Evolutionary conservation across 495 filamentous ascomycete species (phyloP), one percentile per base, ranked within the genome.

Genomic region (Aspergillus bertholletiae): DNA sequence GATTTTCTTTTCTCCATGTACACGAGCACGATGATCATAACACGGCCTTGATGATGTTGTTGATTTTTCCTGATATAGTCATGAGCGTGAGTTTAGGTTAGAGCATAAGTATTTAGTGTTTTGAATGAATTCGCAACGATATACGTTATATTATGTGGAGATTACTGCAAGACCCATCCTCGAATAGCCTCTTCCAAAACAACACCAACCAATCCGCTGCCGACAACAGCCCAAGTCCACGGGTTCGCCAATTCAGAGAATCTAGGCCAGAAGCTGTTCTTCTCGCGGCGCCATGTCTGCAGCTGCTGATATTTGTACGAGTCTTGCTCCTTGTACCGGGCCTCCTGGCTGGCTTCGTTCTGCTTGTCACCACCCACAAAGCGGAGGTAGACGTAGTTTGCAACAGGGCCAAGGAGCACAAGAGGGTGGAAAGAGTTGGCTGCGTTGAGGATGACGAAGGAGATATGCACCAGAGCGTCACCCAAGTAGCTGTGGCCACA

Each of bases 251-350:
- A 12, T 57, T 81, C 77, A 24, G 54, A 48, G 2, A 70, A 32
- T n/a, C 61, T 62, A 2, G 80, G 81, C 81, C 81, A 85, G 65
- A 85, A 78, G 32, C 75, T 74, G 53, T 85, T 85, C 57, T 78
- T 78, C 62, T 80, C 69, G 11, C 54, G 44, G n/a, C 70, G 67
- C 69, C 76, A 84, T 23, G 64, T 35, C 51, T 74, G 64, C 9
- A 84, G 66, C 43, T 85, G 70, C 34, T 66, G 60, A 45, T 74
- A 74, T 58, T 84, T 84, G n/a, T 71, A 56, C 7, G 71, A 69
- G 49, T 78, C 70, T 2, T 69, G 66, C 12, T 63, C 58, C 3
- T 62, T 61, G 59, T 84, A 84, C 2, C 80, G 72, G 46, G 71
- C 64, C 35, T 72, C 74, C 58, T 83, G 80, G 34, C 65, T 66